Conservation (phyloP, 805 yeast genomes). For the Myxozyma nipponensis region DNA sequence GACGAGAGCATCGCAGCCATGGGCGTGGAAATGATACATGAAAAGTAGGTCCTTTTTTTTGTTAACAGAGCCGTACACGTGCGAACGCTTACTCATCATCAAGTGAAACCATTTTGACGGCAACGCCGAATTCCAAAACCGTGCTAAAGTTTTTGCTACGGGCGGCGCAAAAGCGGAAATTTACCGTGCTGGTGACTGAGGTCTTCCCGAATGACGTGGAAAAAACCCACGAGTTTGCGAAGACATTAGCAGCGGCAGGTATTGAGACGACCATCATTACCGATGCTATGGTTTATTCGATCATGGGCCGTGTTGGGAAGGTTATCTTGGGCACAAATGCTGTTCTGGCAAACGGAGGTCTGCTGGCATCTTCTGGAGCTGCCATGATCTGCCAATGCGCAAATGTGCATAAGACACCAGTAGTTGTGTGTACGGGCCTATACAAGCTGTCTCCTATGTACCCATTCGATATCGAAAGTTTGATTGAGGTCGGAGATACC, state of each 20-base stretch:
- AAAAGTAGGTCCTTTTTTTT: constrained; percentile 54
- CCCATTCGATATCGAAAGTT: constrained; percentile 79
- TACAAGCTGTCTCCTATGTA: constrained; percentile 90
- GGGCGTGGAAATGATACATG: constrained; percentile 92
- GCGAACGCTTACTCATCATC: too few relatives aligned
- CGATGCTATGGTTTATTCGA: constrained; percentile 87
- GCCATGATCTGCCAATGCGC: constrained; percentile 95
- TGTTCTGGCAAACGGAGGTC: constrained; percentile 91
- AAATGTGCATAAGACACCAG: constrained; percentile 92
- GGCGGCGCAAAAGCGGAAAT: constrained; percentile 84
- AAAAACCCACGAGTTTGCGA: constrained; percentile 74
- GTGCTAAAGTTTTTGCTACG: constrained; percentile 80
- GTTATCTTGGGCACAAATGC: constrained; percentile 89
- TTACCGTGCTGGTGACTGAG: constrained; percentile 89
- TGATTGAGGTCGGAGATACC: constrained; percentile 88
- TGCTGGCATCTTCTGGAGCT: constrained; percentile 84
- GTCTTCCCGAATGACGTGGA: constrained; percentile 84
- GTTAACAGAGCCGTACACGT: background rate
- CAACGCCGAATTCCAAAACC: constrained; percentile 91
- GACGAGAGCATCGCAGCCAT: constrained; percentile 88
- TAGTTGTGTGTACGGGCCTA: constrained; percentile 89
- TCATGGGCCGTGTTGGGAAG: constrained; percentile 96
- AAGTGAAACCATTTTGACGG: constrained; percentile 58
- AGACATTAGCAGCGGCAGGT: constrained; percentile 72
- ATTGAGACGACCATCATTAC: constrained; percentile 90